Evolutionary conservation across 306 rosid genomes (phyloP), one percentile per base, ranked within the genome.

Genomic region (Urtica urens): DNA sequence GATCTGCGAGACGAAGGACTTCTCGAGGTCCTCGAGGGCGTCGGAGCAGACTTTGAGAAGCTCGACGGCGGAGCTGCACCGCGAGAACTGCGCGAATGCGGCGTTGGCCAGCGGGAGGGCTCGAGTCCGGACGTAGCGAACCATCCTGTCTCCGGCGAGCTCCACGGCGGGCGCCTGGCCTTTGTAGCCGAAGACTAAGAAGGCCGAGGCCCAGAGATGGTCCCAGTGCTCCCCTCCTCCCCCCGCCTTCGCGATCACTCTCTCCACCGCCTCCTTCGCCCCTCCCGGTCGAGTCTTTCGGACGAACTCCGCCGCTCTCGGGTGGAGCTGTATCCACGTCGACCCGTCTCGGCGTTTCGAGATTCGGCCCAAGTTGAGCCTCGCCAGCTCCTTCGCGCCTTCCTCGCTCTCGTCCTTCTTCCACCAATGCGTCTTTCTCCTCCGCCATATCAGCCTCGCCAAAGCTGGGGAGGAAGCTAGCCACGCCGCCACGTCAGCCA

Each of bases 121-220:
- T 4, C 83, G 72, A 69, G 69, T 83, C 46, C 57, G 78, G 25
- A 87, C 77, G 72, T 80, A 80, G 12, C 75, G 46, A 30, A 76
- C 93, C 87, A 87, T 69, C 59, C 80, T 83, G 2, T 46, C 46
- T 28, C 94, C 77, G 56, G 83, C 75, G 1, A 83, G 61, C 19
- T 80, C 77, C 59, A 80, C 74, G 0, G 73, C 34, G 7, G 94
- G 94, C 0, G 96, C 93, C 38, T 87, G 93, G 0, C 82, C 75
- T 71, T 83, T 83, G 81, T 80, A 87, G 11, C 96, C 96, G 6
- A 87, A 87, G 9, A 87, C 93, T 2, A 87, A 87, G 50, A 87
- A 83, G 31, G 94, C 93, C 6, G 94, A 78, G 15, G 92, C 78
- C 96, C 96, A 87, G 6, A 71, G 58, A 52, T 87, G 96, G 67